Conservation (phyloP, 495 filamentous ascomycete genomes). For the Aspergillus haitiensis region DNA sequence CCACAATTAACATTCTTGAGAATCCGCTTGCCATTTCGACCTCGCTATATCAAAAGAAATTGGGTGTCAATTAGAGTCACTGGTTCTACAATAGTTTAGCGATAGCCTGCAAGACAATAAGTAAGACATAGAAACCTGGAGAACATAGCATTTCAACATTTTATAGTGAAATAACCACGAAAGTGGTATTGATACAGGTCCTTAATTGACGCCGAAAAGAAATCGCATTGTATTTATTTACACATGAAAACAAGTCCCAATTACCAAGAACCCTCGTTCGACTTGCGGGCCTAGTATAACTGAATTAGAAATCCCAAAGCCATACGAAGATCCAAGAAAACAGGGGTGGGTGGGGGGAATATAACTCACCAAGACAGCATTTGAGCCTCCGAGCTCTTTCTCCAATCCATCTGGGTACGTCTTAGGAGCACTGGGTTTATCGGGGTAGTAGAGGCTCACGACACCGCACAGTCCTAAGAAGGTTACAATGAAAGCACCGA, state of each 20-base stretch:
- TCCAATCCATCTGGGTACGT: constrained; percentile 83
- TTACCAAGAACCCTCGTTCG: constrained; percentile 47
- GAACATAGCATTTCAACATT: neutral
- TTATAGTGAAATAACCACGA: neutral
- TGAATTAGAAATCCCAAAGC: constrained; percentile 3
- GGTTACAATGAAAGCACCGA: constrained; percentile 70
- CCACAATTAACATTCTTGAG: too few relatives aligned
- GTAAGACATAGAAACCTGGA: neutral
- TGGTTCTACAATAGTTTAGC: too few relatives aligned
- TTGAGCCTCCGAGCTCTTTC: constrained; percentile 76
- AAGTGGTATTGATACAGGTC: constrained; percentile 22
- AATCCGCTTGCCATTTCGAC: too few relatives aligned
- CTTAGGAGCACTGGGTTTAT: constrained; percentile 73
- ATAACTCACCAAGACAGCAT: constrained; percentile 43
- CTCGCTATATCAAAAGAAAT: too few relatives aligned
- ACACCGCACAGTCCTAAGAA: constrained; percentile 70
- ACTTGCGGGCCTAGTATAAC: constrained; percentile 42
- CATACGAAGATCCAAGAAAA: neutral
- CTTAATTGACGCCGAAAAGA: constrained; percentile 38
- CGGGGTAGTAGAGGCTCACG: constrained; percentile 77
- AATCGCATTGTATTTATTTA: constrained; percentile 50
- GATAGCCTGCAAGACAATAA: too few relatives aligned
- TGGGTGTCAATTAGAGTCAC: too few relatives aligned
- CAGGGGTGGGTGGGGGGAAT: neutral
- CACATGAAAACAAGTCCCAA: constrained; percentile 31